Base-by-base conservation (phyloP, 1,284 basidiomycete species). In the Cryptococcus sp. region DNA sequence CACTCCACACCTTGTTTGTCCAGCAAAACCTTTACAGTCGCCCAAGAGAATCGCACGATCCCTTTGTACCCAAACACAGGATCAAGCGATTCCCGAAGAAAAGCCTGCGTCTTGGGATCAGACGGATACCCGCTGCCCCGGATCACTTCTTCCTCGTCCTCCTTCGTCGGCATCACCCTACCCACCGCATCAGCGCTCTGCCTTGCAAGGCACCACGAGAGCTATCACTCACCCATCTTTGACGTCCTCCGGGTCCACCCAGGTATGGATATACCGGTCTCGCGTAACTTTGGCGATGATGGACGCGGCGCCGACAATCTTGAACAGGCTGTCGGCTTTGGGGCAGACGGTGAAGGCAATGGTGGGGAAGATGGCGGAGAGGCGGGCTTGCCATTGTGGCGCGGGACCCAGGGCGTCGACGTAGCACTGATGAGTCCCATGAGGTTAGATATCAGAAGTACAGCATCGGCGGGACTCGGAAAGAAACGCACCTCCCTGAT, bases 281-380 rank as follows among this genome's bases (percentile, higher is more conserved):
- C 95, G 81, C 0, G 95, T 98, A 37, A 79, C 93, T 77, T 98
- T 98, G 4, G 95, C 95, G 4, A 93, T 90, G 35, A 98, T 91
- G 73, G 89, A 93, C 2, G 95, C 96, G 6, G 95, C 95, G 20
- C 92, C 89, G 55, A 98, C 96, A 61, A 98, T 93, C 67, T 94
- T 96, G 82, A 87, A 98, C 64, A 92, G 86, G 18, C 88, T 88
- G 74, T 98, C 95, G 15, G 95, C 95, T 78, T 98, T 98, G 28
- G 85, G 85, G 18, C 87, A 85, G 13, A 98, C 95, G 0, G 89
- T 93, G 74, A 98, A 94, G 43, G 82, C 79, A 62, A 95, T 87
- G 2, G 84, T 85, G 0, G 90, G 89, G 73, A 96, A 97, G 45
- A 86, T 72, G 9, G 81, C 80, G 9, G 88, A 86, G 4, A 97